Percentiles rank a stretch among this genome's conserved stretches.
These are phyloP conservation scores for Scutellaria baicalensis DNA, from an alignment of 257 asterid genomes.

Conservation along the genomic window DNA sequence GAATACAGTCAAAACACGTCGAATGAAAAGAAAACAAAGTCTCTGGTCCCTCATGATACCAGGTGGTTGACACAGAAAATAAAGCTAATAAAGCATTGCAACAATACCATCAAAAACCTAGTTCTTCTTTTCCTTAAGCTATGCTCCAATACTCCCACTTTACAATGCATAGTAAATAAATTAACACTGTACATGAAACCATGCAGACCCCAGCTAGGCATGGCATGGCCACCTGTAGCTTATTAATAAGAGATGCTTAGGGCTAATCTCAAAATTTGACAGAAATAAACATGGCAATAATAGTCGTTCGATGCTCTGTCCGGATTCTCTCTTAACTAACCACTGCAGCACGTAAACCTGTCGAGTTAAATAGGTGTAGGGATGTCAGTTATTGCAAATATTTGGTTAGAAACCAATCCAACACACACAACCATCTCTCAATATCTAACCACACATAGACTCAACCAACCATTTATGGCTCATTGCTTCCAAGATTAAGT, in stretches of 20 bases:
- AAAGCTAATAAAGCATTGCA: slow-evolving; percentile 4
- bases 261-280: slow-evolving; percentile 13
- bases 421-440: not conserved
- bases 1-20: slow-evolving; percentile 2
- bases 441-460: not conserved
- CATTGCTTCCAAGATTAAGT: not conserved
- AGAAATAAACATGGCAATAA: slow-evolving; percentile 9
- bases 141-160: slow-evolving; percentile 23
- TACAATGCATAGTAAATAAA: slow-evolving; percentile 18
- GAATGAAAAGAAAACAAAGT: too few species aligned
- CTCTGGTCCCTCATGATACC: too few species aligned
- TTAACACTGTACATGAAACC: slow-evolving; percentile 20
- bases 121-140: slow-evolving; percentile 31
- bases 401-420: not conserved
- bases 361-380: not conserved
- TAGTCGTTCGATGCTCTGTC: slow-evolving; percentile 10
- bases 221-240: slow-evolving; percentile 3
- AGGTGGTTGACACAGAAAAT: not conserved
- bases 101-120: slow-evolving; percentile 21
- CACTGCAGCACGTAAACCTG: slow-evolving; percentile 40
- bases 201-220: slow-evolving; percentile 1
- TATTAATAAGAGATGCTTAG: slow-evolving; percentile 12
- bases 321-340: slow-evolving; percentile 15
- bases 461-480: not conserved
- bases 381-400: not conserved